Evolutionary conservation across 805 yeast species (phyloP), one percentile per base, ranked within the genome.

Genomic region (Cyberlindnera misumaiensis): DNA sequence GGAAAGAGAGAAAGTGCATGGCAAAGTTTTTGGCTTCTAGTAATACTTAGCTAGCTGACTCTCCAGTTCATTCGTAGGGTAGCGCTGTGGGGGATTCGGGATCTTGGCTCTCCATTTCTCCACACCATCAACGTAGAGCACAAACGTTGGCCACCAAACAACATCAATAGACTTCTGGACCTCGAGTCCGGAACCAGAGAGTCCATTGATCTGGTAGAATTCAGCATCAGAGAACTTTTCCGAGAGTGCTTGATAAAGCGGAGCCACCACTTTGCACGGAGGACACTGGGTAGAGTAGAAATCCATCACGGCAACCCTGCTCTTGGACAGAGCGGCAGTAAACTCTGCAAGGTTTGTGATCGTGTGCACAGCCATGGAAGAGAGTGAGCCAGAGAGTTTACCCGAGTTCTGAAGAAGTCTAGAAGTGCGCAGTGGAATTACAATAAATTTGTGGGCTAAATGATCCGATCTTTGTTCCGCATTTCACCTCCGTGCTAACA

Each of bases 101-200:
- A 52, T 45, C 42, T 51, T 51, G 26, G 16, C 55, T 38, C 56
- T 49, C 53, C 53, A 51, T 3, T 37, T 38, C 30, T 52, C 56
- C 36, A 46, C 31, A 3, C 48, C 50, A 17, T 47, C 45, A 10
- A 40, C 38, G 28, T 28, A 51, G 18, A 52, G 41, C 32, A 52
- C 49, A 36, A 52, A 50, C 2, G 56, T 52, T n/a, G 56, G 56
- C 56, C 56, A 52, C 56, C 56, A 52, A 0, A 47, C 53, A 6
- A 52, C 56, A 17, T 49, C 39, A 9, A 51, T 41, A 8, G 50
- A 42, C 34, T 49, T 34, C 28, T 52, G 56, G 1, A 52, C 49
- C 33, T 38, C 22, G 7, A 28, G 25, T 2, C 52, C 55, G 8
- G 43, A 44, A 11, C 42, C 49, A 5, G 41, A 40, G 2, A 51